Evolutionary conservation across 2,329 filamentous ascomycete species (phyloP).

Genomic region (Sclerotinia glacialis): DNA sequence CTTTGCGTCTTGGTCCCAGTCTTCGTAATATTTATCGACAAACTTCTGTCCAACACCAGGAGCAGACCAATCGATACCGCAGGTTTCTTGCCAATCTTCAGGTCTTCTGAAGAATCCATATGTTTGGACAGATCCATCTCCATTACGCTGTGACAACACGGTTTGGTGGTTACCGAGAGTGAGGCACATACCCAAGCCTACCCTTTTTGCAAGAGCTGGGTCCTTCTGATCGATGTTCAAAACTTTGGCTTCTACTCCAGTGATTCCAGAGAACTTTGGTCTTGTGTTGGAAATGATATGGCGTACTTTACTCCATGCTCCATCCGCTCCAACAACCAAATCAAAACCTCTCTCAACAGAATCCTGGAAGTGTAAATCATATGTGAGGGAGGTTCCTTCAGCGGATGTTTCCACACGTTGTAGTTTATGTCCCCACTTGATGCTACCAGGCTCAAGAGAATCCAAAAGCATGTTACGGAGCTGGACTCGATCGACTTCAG

Average conservation of each 20-base stretch:
- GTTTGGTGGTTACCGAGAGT: conserved; percentile 16
- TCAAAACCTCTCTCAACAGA: conserved; percentile 36
- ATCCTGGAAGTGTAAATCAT: conserved; percentile 13
- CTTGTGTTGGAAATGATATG: conserved; percentile 25
- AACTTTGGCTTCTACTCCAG: conserved; percentile 23
- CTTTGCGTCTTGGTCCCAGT: conserved; percentile 14
- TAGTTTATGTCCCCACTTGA: conserved; percentile 33
- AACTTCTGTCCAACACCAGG: conserved; percentile 11
- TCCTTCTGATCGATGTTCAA: conserved; percentile 23
- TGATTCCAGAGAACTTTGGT: conserved; percentile 25
- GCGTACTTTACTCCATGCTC: conserved; percentile 44
- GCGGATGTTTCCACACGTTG: conserved; percentile 33
- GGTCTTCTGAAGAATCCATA: conserved; percentile 17
- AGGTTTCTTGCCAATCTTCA: conserved; percentile 14
- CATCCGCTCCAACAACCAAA: conserved; percentile 43
- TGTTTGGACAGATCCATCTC: conserved; percentile 17
- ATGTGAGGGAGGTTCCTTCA: conserved; percentile 16
- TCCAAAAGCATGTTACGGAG: conserved; percentile 34
- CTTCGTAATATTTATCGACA: conserved; percentile 15
- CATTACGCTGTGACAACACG: conserved; percentile 13
- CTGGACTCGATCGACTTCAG: conserved; percentile 33
- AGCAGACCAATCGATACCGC: conserved; percentile 13
- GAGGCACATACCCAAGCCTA: conserved; percentile 14
- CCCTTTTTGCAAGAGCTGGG: conserved; percentile 21
- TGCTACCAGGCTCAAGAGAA: conserved; percentile 29